Evolutionary conservation across 768 basidiomycete genomes (phyloP), one percentile per base, ranked within the genome.

Genomic region (Megacollybia marginata): DNA sequence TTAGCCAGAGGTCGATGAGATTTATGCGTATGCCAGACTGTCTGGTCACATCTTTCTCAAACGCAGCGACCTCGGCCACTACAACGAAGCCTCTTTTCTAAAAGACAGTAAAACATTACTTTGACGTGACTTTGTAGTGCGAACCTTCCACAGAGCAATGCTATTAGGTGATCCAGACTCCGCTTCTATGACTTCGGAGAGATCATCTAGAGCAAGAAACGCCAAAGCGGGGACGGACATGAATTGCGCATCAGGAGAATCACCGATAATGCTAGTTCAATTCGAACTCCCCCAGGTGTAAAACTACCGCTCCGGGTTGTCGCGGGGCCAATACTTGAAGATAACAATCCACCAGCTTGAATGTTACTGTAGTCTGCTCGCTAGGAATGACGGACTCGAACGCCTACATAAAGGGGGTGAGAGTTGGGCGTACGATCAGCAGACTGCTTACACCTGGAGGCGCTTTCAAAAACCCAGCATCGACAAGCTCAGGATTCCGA

Each of bases 361-460:
- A 52, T n/a, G 74, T 69, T 19, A 97, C 65, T 10, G 72, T 70
- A 6, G 92, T 97, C 40, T 85, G 69, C 61, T 98, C 96, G 48
- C 76, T 92, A 1, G 96, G 96, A 15, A 92, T 80, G 11, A 96
- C 92, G 19, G 91, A 78, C 63, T 94, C 94, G 59, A 99, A 99
- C 1, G 88, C 86, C 92, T 73, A 46, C 32, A 6, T 33, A 23
- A 44, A 28, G 20, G 43, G 10, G 10, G 20, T 10, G 10, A 44
- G 23, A 16, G 31, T 46, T 53, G 44, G 54, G 36, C 15, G 48
- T 16, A 34, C 16, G 12, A 9, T 43, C 2, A 40, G 48, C 36
- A 28, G 32, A 47, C 9, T 16, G 74, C 87, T 53, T 65, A 93
- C 95, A 18, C 89, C 93, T 43, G 90, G 87, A 5, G 96, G 96